Evolutionary conservation across 108 stramenopile genomes (phyloP).

Genomic region (Pseudonitzschia pungens): DNA sequence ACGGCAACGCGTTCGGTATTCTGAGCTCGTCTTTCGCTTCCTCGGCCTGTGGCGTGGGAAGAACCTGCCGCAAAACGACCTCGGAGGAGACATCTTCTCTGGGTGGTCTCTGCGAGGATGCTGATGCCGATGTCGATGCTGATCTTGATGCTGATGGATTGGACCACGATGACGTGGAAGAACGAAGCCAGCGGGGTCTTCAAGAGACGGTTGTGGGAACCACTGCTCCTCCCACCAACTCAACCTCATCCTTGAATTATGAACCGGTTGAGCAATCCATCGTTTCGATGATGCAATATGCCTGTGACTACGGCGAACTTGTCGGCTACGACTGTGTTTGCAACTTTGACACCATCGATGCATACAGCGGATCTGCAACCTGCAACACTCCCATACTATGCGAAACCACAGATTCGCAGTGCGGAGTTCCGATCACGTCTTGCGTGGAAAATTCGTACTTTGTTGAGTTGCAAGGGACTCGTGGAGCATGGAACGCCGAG

Average conservation of each 20-base stretch:
- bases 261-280: not conserved
- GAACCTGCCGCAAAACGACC: not conserved
- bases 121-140: too few relatives aligned
- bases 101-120: not conserved
- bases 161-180: not conserved
- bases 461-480: not conserved
- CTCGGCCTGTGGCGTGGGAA: slow-evolving; percentile 4
- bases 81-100: not conserved
- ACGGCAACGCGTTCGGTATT: not conserved
- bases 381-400: slow-evolving; percentile 7
- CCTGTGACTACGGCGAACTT: slow-evolving; percentile 2
- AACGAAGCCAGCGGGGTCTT: not conserved
- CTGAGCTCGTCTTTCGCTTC: not conserved
- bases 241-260: not conserved
- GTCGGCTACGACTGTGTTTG: slow-evolving; percentile 13
- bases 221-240: not conserved
- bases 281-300: not conserved
- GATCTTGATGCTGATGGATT: too few relatives aligned
- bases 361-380: slow-evolving; percentile 3
- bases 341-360: not conserved
- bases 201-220: not conserved
- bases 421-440: not conserved
- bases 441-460: not conserved
- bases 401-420: not conserved
- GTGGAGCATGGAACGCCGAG: not conserved